phyloP scores from a whole-genome alignment of 352 stramenopile genomes.

The Thalassiosira delicatula region DNA sequence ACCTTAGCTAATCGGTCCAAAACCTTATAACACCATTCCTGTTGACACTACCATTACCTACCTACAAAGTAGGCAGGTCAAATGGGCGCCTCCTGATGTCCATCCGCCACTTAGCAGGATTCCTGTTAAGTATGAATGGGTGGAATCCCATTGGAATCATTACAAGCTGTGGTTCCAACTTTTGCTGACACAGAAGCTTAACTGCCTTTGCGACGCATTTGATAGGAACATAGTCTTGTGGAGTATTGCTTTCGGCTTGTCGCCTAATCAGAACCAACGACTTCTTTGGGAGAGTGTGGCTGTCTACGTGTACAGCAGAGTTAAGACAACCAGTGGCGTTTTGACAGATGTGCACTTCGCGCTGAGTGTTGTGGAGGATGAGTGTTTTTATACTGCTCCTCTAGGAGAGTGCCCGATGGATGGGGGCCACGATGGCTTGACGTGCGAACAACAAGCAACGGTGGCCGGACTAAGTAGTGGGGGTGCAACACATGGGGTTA shows the following conservation, averaged over 20 bases:
- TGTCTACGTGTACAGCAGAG: not conserved
- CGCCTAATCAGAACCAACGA: no score
- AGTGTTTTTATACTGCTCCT: not conserved
- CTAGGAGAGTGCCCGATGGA: not conserved
- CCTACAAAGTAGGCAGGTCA: no score
- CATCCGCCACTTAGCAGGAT: no score
- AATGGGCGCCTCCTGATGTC: no score
- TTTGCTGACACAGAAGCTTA: not conserved
- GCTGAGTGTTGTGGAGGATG: not conserved
- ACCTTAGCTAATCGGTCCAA: no score
- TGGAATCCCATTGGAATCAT: not conserved
- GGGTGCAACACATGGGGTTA: no score
- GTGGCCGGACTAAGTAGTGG: no score
- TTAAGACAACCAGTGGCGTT: not conserved
- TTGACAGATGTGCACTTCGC: not conserved
- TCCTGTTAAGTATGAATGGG: slow-evolving; percentile 16
- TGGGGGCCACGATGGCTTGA: no score
- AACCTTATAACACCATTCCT: no score
- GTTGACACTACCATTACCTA: no score
- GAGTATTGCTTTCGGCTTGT: not conserved
- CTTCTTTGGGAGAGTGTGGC: not conserved
- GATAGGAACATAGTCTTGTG: no score
- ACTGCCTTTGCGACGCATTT: not conserved
- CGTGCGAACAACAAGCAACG: no score
- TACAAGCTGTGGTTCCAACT: not conserved